phyloP scores from a whole-genome alignment of 2,329 filamentous ascomycete species.

The Venturia asperata region DNA sequence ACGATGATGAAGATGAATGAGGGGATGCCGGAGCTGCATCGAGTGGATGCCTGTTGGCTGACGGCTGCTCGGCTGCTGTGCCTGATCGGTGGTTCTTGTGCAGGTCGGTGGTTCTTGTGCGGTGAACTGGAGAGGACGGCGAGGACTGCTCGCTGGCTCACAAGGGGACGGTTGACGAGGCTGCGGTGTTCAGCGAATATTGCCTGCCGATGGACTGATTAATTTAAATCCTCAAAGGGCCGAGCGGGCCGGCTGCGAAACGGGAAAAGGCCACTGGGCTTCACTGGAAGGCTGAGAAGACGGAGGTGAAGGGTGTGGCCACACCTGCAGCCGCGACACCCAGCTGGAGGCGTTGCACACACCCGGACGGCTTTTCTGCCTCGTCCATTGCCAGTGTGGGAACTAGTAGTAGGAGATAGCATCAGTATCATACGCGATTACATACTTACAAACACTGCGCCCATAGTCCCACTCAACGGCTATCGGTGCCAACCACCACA shows the following conservation, averaged over 20 bases:
- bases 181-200: neutral
- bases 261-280: neutral
- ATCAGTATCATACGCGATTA: too few species aligned
- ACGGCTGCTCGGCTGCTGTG: neutral
- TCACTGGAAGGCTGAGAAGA: slow-evolving; percentile 1
- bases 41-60: neutral
- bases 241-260: neutral
- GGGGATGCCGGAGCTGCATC: neutral
- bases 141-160: neutral
- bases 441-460: neutral
- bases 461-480: neutral
- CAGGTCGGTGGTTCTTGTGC: neutral
- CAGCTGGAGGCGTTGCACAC: neutral
- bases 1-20: neutral
- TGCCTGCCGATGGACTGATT: slow-evolving; percentile 3
- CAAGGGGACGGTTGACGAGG: neutral
- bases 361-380: neutral
- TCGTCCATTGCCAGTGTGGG: neutral
- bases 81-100: neutral
- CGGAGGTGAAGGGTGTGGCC: neutral
- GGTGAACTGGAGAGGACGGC: neutral
- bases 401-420: too few species aligned
- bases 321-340: too few species aligned
- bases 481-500: slow-evolving; percentile 9
- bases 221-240: neutral